Percentiles rank a stretch among this genome's conserved stretches.
Evolutionary conservation across 345 rosid species (phyloP).

Genomic region (Noccaea bulbosa): DNA sequence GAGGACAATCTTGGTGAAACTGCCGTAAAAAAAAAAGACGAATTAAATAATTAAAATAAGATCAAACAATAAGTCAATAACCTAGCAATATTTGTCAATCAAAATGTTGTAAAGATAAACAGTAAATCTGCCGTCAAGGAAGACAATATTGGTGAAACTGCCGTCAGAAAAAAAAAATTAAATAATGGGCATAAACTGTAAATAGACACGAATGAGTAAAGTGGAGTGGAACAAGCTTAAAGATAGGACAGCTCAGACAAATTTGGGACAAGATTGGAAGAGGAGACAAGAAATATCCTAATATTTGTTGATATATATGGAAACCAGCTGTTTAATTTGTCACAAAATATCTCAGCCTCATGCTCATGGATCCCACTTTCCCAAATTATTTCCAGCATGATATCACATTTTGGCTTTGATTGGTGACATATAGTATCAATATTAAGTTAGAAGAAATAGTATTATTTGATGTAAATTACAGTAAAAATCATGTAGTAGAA

Average conservation of each 20-base stretch:
- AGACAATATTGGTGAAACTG: neutral
- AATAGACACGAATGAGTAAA: slow-evolving; percentile 19
- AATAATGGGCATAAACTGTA: neutral
- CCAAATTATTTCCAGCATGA: slow-evolving; percentile 3
- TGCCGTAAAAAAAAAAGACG: slow-evolving; percentile 11
- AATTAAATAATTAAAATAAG: no score
- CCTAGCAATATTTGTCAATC: no score
- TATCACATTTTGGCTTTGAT: neutral
- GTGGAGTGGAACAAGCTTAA: slow-evolving; percentile 21
- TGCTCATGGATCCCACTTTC: slow-evolving; percentile 35
- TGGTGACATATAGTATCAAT: no score
- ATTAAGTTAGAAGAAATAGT: no score
- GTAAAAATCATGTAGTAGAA: no score
- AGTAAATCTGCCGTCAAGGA: slow-evolving; percentile 14
- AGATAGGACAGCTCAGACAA: slow-evolving; percentile 32
- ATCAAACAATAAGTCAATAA: no score
- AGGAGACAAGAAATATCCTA: slow-evolving; percentile 32
- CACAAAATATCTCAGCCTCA: slow-evolving; percentile 22
- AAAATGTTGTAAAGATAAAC: neutral
- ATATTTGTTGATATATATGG: slow-evolving; percentile 14
- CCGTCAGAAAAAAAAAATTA: slow-evolving; percentile 5
- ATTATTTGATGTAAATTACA: no score
- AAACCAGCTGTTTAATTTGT: slow-evolving; percentile 37
- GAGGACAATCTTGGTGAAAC: neutral
- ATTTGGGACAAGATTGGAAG: neutral